Conservation (phyloP, 306 rosid genomes). For the Fragaria vesca region DNA sequence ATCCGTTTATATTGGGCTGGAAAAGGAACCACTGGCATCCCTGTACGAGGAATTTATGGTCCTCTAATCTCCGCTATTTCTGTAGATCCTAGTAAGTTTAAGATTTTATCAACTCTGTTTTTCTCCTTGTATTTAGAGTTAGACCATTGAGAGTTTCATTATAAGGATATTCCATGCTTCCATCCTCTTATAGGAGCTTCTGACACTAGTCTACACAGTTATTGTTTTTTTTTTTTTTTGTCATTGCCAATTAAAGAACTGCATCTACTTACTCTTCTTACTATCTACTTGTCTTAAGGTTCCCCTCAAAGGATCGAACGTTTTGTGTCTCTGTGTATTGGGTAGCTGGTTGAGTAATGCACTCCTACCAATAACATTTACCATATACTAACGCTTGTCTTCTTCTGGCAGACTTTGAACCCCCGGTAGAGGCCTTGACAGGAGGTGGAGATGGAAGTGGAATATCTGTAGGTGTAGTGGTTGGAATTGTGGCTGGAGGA, state of each 20-base stretch:
- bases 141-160: neutral
- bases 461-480: slow-evolving; percentile 23
- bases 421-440: slow-evolving; percentile 11
- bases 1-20: slow-evolving; percentile 50
- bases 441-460: slow-evolving; percentile 12
- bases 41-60: slow-evolving; percentile 37
- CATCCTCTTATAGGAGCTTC: too few relatives aligned
- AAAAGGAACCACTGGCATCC: slow-evolving; percentile 40
- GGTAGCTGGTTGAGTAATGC: neutral
- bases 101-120: neutral
- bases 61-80: slow-evolving; percentile 53
- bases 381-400: neutral
- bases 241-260: neutral
- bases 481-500: slow-evolving; percentile 35
- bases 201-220: neutral
- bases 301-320: too few relatives aligned
- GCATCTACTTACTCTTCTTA: neutral
- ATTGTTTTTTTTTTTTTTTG: neutral
- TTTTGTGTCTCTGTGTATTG: too few relatives aligned
- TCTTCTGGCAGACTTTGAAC: slow-evolving; percentile 25
- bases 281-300: too few relatives aligned
- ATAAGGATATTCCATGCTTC: neutral
- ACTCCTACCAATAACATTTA: neutral
- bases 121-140: neutral
- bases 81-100: slow-evolving; percentile 27